Base-by-base conservation (phyloP, 2,329 filamentous ascomycete genomes). In the Lomentospora prolificans region DNA sequence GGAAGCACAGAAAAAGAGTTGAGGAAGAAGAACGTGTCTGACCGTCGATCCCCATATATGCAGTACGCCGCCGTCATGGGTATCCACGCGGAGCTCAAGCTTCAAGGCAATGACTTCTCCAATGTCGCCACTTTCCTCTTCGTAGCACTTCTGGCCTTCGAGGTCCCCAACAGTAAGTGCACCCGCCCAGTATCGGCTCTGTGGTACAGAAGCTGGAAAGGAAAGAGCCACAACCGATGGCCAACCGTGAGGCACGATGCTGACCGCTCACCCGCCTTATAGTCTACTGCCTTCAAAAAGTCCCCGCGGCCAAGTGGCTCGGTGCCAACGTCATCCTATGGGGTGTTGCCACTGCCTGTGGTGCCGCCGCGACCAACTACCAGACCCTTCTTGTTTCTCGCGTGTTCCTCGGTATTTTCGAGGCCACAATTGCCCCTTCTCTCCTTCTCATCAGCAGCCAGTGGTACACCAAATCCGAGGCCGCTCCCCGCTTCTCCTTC, bases 61-160 rank as follows among this genome's bases (percentile, higher is more conserved):
- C 64, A 84, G 76, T 86, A 86, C 63, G 81, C 81, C 17, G 79
- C 78, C 58, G 81, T 87, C 53, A 87, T 86, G 83, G 81, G 82
- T 3, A 64, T 87, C 6, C 70, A 67, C 22, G 66, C 73, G 53
- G 80, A 84, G 57, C 71, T 82, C 5, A 69, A 75, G 0, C 72
- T 86, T 51, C 64, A 67, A 10, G 78, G 77, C 17, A 84, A 85
- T 58, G 75, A 86, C 51, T 86, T 85, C 64, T 79, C 78, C 51
- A 82, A 82, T 66, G 66, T 81, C 17, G 80, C 81, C 2, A 84
- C 81, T 0, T 77, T 79, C 27, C 79, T 86, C 61, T 86, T 82
- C 61, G 80, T 86, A 44, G 82, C 79, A 3, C 77, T 81, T 55
- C 67, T 82, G 1, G 71, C 78, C 58, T 80, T 80, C 28, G 81